Percentiles rank a stretch among this genome's conserved stretches.
Evolutionary conservation across 148 eudicot species (phyloP).

Genomic region (Agrostemma githago): DNA sequence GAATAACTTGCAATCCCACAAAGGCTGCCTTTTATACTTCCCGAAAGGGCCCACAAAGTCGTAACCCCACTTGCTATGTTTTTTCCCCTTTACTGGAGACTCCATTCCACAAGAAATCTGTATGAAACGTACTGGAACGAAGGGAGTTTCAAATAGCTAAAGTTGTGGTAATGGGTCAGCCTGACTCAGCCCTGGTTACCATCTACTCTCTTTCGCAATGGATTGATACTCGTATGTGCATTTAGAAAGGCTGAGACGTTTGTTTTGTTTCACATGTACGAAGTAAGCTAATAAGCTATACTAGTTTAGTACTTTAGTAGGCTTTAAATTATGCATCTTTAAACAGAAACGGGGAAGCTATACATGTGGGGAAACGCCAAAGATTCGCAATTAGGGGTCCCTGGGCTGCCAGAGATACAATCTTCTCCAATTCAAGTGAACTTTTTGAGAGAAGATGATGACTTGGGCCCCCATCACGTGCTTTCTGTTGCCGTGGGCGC

Average conservation of each 20-base stretch:
- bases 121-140: too few relatives aligned
- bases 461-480: slow-evolving; percentile 56
- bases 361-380: slow-evolving; percentile 92
- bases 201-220: background rate
- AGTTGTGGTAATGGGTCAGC: background rate
- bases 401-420: slow-evolving; percentile 85
- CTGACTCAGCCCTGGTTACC: too few relatives aligned
- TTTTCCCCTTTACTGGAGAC: background rate
- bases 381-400: slow-evolving; percentile 85
- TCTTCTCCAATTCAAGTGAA: slow-evolving; percentile 72
- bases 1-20: background rate
- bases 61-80: background rate
- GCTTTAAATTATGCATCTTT: background rate
- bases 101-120: background rate
- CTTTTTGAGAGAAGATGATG: slow-evolving; percentile 75
- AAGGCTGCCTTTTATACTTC: background rate
- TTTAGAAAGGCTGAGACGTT: background rate
- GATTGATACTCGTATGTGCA: background rate
- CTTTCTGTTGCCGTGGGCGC: slow-evolving; percentile 75
- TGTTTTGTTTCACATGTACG: background rate
- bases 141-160: background rate
- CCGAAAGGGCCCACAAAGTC: background rate
- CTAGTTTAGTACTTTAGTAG: too few relatives aligned
- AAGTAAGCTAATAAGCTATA: background rate
- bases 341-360: slow-evolving; percentile 65